Evolutionary conservation across 2,329 filamentous ascomycete species (phyloP).

Genomic region (Metarhizium guizhouense): DNA sequence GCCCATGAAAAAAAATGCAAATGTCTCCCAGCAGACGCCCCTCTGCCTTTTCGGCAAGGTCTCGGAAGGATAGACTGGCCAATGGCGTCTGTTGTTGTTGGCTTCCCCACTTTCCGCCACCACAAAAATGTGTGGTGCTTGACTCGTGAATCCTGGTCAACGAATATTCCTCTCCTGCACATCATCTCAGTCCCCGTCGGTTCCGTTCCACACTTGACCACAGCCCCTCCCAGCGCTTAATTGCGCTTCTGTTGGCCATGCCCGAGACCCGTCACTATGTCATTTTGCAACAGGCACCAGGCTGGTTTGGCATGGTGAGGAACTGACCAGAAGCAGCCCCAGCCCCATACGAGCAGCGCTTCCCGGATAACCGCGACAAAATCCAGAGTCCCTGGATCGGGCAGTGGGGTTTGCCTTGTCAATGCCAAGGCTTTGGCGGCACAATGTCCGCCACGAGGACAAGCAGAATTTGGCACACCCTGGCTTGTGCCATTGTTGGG

Average conservation of each 20-base stretch:
- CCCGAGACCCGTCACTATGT: not conserved
- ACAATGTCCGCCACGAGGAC: slow-evolving; percentile 3
- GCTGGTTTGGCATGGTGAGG: not conserved
- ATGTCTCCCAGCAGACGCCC: not conserved
- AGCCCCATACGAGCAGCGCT: not conserved
- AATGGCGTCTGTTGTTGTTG: not conserved
- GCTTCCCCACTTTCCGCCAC: not conserved
- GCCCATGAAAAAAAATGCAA: not conserved
- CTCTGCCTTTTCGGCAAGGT: not conserved
- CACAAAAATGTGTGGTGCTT: not conserved
- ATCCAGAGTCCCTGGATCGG: not conserved
- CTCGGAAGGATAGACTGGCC: not conserved
- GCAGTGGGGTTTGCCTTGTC: slow-evolving; percentile 2
- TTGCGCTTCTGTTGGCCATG: not conserved
- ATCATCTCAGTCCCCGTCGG: slow-evolving; percentile 3
- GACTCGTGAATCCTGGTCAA: slow-evolving; percentile 3
- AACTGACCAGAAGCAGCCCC: slow-evolving; percentile 1
- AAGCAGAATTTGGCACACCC: slow-evolving; percentile 5
- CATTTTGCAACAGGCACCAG: not conserved
- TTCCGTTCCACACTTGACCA: not conserved
- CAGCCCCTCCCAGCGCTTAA: not conserved
- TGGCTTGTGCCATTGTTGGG: not conserved
- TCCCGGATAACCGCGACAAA: not conserved
- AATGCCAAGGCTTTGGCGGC: slow-evolving; percentile 5
- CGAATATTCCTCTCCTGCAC: slow-evolving; percentile 1